phyloP scores from a whole-genome alignment of 495 filamentous ascomycete species.

The Neurospora terricola region DNA sequence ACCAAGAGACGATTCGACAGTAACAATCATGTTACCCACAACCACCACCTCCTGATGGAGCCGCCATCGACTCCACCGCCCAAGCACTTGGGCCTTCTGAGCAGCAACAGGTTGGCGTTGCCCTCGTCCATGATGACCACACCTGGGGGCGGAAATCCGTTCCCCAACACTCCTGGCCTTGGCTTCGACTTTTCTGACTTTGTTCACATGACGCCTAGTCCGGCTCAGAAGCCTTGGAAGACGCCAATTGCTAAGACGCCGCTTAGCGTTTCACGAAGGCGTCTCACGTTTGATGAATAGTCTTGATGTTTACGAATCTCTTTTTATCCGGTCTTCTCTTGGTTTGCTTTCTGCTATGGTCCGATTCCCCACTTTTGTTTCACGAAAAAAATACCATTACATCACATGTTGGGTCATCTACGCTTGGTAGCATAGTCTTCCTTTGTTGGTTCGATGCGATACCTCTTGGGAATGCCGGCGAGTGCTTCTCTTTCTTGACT shows the following conservation, averaged over 20 bases:
- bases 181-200: conserved; percentile 95
- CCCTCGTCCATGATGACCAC: conserved; percentile 89
- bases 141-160: conserved; percentile 54
- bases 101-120: conserved; percentile 48
- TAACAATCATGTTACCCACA: conserved; percentile 1
- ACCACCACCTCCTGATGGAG: conserved; percentile 34
- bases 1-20: conserved; percentile 9
- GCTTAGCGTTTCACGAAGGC: conserved; percentile 27
- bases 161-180: conserved; percentile 50
- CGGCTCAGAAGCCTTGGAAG: conserved; percentile 78
- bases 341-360: not conserved
- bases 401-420: not conserved
- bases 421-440: not conserved
- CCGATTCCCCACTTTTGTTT: not conserved
- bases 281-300: conserved; percentile 38
- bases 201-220: conserved; percentile 91
- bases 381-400: conserved; percentile 1
- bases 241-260: conserved; percentile 47
- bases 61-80: conserved; percentile 84
- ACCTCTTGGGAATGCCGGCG: not conserved
- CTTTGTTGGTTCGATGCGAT: not conserved
- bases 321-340: not conserved
- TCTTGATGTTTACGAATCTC: conserved; percentile 1
- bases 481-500: not conserved
- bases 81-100: conserved; percentile 24